Base-by-base conservation (phyloP, 1,284 basidiomycete species). In the Meira miltonrushii region DNA sequence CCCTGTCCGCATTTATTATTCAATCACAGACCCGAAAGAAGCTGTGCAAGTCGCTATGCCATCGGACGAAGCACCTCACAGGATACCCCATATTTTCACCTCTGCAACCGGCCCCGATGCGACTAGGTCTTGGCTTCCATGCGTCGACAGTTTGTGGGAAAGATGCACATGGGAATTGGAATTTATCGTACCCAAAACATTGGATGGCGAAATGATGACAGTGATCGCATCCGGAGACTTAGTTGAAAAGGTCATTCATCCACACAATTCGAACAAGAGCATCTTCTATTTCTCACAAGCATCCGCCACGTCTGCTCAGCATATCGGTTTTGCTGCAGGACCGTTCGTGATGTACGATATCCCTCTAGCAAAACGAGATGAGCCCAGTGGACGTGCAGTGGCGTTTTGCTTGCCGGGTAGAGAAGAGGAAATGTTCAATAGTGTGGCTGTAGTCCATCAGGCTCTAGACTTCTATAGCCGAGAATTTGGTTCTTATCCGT, bases 121-220 rank as follows among this genome's bases (percentile, higher is more conserved):
- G 11, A 91, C 94, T 8, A 83, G 95, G 67, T 92, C 90, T 71
- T 99, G 95, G 95, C 88, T 97, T 10, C 95, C 95, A 3, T 99
- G 95, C 71, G 81, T 97, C 12, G 95, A 99, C 79, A 90, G 86
- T 74, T 79, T 94, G 12, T 96, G 92, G 90, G 94, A 96, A 79
- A 87, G 91, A 72, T 96, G 90, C 73, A 95, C 94, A 2, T 99
- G 95, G 95, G 95, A 98, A 75, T 88, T 98, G 56, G 91, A 97
- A 78, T 90, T 96, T 76, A 86, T 97, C 57, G 93, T 96, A 19
- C 93, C 93, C 46, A 85, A 88, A 60, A 63, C 58, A 13, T 58
- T 72, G 49, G 67, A 62, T n/a, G 55, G 33, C 2, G 65, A 64
- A 15, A 38, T 54, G 0, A 11, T 28, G 2, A 58, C 91, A 38